A percentile compares a stretch with the other conserved stretches of the same genome.
phyloP scores from a whole-genome alignment of 306 rosid species.

The Phaseolus lunatus region DNA sequence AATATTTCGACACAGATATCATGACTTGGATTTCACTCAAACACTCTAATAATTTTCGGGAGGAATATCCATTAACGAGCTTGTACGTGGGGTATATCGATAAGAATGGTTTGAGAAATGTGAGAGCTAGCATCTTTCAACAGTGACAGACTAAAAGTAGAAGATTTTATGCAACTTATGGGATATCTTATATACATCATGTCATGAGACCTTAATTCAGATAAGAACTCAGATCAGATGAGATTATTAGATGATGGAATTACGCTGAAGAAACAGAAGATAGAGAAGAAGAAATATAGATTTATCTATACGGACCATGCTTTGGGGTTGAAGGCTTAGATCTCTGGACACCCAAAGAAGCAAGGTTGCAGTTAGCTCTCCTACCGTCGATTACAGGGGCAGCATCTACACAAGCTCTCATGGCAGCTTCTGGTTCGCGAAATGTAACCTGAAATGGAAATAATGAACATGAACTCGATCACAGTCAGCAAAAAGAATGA shows the following conservation, averaged over 20 bases:
- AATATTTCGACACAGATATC: constrained; percentile 44
- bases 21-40: constrained; percentile 43
- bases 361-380: constrained; percentile 97
- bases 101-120: constrained; percentile 22
- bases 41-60: constrained; percentile 30
- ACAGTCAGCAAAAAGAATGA: neutral
- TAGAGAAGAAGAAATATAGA: neutral
- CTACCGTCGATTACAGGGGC: constrained; percentile 97
- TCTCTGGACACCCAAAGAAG: constrained; percentile 98
- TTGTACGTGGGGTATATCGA: constrained; percentile 1
- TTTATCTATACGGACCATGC: constrained; percentile 55
- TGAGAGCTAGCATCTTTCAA: constrained; percentile 38
- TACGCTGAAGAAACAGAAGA: neutral
- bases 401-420: constrained; percentile 99
- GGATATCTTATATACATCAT: constrained; percentile 55
- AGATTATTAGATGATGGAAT: constrained; percentile 4
- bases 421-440: constrained; percentile 91
- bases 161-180: constrained; percentile 43
- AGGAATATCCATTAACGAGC: constrained; percentile 54
- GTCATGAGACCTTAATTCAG: constrained; percentile 20
- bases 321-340: constrained; percentile 99
- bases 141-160: constrained; percentile 33
- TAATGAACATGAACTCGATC: neutral
- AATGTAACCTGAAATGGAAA: constrained; percentile 75
- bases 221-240: constrained; percentile 8